Evolutionary conservation across 169 alveolate species (phyloP), one percentile per base, ranked within the genome.

Genomic region (Eimeria praecox): DNA sequence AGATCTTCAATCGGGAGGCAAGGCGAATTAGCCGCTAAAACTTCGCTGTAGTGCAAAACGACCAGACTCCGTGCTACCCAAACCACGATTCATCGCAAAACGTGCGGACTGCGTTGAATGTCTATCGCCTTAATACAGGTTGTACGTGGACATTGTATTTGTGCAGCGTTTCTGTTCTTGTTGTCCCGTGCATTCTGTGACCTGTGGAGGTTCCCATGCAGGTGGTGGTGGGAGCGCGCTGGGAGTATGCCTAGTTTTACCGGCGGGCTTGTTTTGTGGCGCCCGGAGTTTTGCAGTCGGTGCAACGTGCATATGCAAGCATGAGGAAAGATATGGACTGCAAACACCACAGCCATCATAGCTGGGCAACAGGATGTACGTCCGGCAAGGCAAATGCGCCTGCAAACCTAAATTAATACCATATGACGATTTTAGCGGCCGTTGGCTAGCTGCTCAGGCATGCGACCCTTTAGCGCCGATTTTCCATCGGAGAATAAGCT

Each of bases 331-430:
- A 35, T 35, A 35, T 33, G 38, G 82, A 52, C 82, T 71, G 52
- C 14, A 16, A 52, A 30, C 52, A 38, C 14, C 82, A 71, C 30
- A 4, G 49, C 42, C 80, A 6, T 27, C 49, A 35, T 35, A 35
- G 82, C 14, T 71, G 18, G 33, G 38, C 16, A 14, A 71, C 82
- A 71, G 82, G 82, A 71, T 27, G 82, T 71, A 35, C 82, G 82
- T 10, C n/a, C 24, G 78, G 20, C 78, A 66, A 33, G 27, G 10
- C 18, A 3, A 1, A 0, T 14, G 12, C 0, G 33, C 44, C 24
- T 66, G 42, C 78, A 66, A 4, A 66, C 78, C 46, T 33, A 66
- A n/a, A 22, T 66, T 66, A 33, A 10, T 33, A 10, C 44, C 44
- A 33, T 30, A 0, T 66, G 78, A 66, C 24, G 78, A 30, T 66